A percentile compares a stretch with the other conserved stretches of the same genome.
Conservation (phyloP, 169 alveolate species). For the Perkinsus chesapeaki region DNA sequence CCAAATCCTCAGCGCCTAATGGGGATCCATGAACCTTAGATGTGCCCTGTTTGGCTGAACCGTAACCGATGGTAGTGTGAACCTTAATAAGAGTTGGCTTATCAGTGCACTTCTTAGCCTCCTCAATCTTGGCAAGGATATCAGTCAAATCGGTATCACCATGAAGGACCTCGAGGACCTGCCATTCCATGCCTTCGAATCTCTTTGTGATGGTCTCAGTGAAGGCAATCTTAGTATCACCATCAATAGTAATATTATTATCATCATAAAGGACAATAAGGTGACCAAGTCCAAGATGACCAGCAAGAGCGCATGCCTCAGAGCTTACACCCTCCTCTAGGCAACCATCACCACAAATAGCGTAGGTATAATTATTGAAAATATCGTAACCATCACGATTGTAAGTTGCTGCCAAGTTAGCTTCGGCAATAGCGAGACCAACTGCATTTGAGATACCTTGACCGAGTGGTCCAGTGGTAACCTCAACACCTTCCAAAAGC, state of each 20-base stretch:
- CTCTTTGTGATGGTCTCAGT: constrained; percentile 47
- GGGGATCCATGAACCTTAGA: constrained; percentile 68
- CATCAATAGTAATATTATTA: constrained; percentile 60
- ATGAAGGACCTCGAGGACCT: constrained; percentile 21
- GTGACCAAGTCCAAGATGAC: constrained; percentile 52
- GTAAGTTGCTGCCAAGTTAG: constrained; percentile 54
- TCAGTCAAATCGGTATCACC: constrained; percentile 30
- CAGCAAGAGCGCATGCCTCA: constrained; percentile 68
- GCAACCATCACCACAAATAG: constrained; percentile 68
- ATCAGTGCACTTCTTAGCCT: constrained; percentile 51
- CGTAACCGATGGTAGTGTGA: constrained; percentile 55
- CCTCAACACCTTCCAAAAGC: constrained; percentile 54
- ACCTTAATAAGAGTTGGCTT: constrained; percentile 54
- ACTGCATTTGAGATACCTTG: constrained; percentile 66
- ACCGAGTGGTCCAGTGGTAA: constrained; percentile 63
- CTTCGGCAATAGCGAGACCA: constrained; percentile 62
- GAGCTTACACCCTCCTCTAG: constrained; percentile 60
- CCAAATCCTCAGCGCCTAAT: constrained; percentile 55
- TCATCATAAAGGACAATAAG: constrained; percentile 58
- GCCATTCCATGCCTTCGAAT: constrained; percentile 51
- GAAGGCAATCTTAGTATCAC: constrained; percentile 48
- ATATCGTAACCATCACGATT: constrained; percentile 43
- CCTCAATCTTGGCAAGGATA: constrained; percentile 34
- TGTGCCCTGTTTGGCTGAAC: constrained; percentile 55
- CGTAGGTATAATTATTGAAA: constrained; percentile 48